These are phyloP conservation scores for Esteya vermicola DNA, from an alignment of 2,329 filamentous ascomycete genomes.

Conservation along the genomic window DNA sequence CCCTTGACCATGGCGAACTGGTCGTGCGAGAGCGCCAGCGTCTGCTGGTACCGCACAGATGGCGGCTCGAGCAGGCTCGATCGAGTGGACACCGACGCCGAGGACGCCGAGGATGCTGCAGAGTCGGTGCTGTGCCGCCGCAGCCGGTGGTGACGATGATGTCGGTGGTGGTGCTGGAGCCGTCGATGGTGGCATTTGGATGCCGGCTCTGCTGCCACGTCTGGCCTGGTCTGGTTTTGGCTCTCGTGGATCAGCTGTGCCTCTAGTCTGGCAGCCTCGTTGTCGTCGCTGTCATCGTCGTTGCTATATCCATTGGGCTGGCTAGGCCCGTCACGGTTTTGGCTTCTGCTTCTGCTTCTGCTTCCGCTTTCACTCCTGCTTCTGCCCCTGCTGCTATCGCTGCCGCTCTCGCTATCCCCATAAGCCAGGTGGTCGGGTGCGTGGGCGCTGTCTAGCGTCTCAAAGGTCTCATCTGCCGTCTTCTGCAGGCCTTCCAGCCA, in stretches of 20 bases:
- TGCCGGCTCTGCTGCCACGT: background rate
- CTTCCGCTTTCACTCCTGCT: too few relatives aligned
- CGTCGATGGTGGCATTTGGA: too few relatives aligned
- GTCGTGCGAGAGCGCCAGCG: slow-evolving; percentile 59
- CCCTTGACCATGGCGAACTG: slow-evolving; percentile 79
- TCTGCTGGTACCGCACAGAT: slow-evolving; percentile 25
- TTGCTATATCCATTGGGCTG: too few relatives aligned
- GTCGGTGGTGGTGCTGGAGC: background rate
- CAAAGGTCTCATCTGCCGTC: slow-evolving; percentile 65
- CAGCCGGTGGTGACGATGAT: background rate
- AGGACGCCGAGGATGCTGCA: too few relatives aligned
- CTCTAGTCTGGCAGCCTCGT: background rate
- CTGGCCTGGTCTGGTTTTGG: background rate
- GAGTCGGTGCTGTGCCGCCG: background rate
- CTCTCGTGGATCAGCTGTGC: background rate
- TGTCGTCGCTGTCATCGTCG: background rate
- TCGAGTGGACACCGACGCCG: background rate
- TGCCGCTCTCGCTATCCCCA: too few relatives aligned
- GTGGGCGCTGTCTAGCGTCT: slow-evolving; percentile 49
- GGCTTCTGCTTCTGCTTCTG: too few relatives aligned
- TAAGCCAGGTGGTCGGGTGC: slow-evolving; percentile 51
- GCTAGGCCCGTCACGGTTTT: too few relatives aligned
- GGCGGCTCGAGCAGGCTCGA: background rate
- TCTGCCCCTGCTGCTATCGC: too few relatives aligned
- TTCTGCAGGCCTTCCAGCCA: slow-evolving; percentile 62